These are phyloP conservation scores for Paramarasmius palmivorus DNA, from an alignment of 1,284 basidiomycete genomes.

Conservation along the genomic window DNA sequence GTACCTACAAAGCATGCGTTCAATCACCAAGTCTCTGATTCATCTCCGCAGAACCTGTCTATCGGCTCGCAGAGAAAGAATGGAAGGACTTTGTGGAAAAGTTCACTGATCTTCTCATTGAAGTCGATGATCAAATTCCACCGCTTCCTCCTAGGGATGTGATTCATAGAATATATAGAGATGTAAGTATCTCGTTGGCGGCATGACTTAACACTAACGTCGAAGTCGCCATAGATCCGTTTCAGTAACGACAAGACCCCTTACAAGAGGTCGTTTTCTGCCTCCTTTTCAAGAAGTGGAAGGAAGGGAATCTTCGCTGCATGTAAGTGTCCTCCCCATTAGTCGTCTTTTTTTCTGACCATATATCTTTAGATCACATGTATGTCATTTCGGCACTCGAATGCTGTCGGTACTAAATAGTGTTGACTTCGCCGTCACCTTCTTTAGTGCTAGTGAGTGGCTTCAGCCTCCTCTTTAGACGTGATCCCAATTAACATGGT, in stretches of 20 bases:
- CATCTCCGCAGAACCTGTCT: constrained; percentile 67
- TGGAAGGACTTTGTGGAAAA: constrained; percentile 82
- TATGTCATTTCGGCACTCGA: constrained; percentile 25
- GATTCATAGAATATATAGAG: constrained; percentile 82
- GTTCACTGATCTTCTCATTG: constrained; percentile 66
- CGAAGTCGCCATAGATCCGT: constrained; percentile 58
- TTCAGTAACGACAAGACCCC: constrained; percentile 94
- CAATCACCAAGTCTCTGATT: not conserved
- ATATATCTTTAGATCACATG: constrained; percentile 42
- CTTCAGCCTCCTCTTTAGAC: not conserved
- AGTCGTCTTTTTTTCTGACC: constrained; percentile 10
- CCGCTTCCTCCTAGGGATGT: constrained; percentile 85
- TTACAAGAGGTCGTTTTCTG: constrained; percentile 81
- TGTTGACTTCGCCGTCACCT: not conserved
- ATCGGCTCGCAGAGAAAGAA: constrained; percentile 81
- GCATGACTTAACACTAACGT: not conserved
- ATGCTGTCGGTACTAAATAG: not conserved
- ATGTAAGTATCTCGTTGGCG: constrained; percentile 51
- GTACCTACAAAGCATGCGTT: constrained; percentile 31
- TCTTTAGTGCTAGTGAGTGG: constrained; percentile 20
- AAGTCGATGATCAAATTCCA: constrained; percentile 80
- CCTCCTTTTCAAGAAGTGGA: constrained; percentile 78
- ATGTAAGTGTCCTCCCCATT: constrained; percentile 50
- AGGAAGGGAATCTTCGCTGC: constrained; percentile 77
- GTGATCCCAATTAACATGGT: not conserved